These are phyloP conservation scores for Amanita muscaria DNA, from an alignment of 768 basidiomycete genomes.

Conservation along the genomic window DNA sequence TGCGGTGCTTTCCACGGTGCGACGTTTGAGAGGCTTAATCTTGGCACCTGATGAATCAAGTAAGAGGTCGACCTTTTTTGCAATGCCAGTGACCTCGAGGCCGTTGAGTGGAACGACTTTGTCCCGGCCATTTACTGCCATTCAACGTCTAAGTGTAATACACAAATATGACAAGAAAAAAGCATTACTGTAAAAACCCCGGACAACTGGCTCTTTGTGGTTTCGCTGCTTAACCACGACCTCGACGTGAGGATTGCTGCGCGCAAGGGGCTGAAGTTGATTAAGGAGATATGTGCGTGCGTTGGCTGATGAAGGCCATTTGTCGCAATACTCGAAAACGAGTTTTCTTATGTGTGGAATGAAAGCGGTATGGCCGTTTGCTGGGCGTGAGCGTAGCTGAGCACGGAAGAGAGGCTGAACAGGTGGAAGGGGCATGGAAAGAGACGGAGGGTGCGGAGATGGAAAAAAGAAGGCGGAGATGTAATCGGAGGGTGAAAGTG, in stretches of 20 bases:
- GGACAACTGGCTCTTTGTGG: conserved; percentile 67
- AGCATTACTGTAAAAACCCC: conserved; percentile 69
- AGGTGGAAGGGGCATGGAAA: conserved; percentile 11
- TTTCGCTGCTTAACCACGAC: conserved; percentile 72
- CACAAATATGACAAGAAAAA: conserved; percentile 10
- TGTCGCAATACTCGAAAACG: conserved; percentile 84
- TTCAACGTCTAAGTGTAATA: conserved; percentile 13
- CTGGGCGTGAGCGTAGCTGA: conserved; percentile 44
- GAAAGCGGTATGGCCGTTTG: conserved; percentile 70
- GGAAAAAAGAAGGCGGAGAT: background rate
- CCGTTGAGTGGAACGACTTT: conserved; percentile 80
- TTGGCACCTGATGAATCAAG: conserved; percentile 84
- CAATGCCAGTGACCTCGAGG: conserved; percentile 65
- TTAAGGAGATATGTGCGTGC: conserved; percentile 62
- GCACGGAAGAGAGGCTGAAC: conserved; percentile 32
- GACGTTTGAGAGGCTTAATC: conserved; percentile 72
- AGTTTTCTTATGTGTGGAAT: conserved; percentile 76
- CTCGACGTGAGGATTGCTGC: conserved; percentile 74
- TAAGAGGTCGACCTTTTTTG: conserved; percentile 72
- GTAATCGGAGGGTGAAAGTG: conserved; percentile 10
- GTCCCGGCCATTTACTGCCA: conserved; percentile 75
- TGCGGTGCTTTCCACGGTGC: conserved; percentile 67
- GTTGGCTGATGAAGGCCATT: conserved; percentile 67
- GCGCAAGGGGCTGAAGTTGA: conserved; percentile 56
- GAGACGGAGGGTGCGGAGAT: conserved; percentile 9